Base-by-base conservation (phyloP, 192 early-diverging fungal species). In the Gryganskiella cystojenkinii region DNA sequence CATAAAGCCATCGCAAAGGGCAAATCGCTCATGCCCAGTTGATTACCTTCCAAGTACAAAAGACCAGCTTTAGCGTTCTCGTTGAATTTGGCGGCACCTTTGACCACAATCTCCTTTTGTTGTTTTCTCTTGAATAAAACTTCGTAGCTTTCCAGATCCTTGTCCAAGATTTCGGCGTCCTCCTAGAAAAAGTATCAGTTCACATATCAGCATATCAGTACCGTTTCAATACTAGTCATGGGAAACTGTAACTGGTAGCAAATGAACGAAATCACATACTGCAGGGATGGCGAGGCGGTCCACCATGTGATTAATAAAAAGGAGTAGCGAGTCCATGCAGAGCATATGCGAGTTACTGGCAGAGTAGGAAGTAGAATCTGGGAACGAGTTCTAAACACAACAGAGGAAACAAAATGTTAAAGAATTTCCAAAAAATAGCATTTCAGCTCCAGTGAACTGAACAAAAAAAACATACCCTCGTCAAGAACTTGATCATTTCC, bases 41-140 rank as follows among this genome's bases (percentile, higher is more conserved):
- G 22, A 30, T 67, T 80, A 85, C 82, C 87, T 86, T 95, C 90
- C 58, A 97, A 80, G 65, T 91, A 98, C 9, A 81, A 79, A 46
- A 98, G 89, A 0, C 98, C 96, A 6, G 92, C 89, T 75, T 95
- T 97, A 4, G 95, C 91, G 54, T 84, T 90, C 74, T 90, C 85
- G 73, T 98, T 97, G 79, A 99, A 99, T 46, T 90, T 76, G 31
- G 84, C 81, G 7, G 93, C 92, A 3, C 93, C 96, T 56, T 90
- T 86, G 53, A 89, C 83, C 71, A 98, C 83, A 1, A 93, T 80
- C 19, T 91, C 87, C 80, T 99, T 99, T 60, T 92, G 87, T 17
- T 70, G 72, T 58, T 91, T 92, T 45, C 86, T 76, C 42, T 70
- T 66, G 30, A 79, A 55, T 15, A 93, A 56, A 3, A 40, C 49